phyloP scores from a whole-genome alignment of 345 rosid genomes.

The Tarenaya hassleriana region DNA sequence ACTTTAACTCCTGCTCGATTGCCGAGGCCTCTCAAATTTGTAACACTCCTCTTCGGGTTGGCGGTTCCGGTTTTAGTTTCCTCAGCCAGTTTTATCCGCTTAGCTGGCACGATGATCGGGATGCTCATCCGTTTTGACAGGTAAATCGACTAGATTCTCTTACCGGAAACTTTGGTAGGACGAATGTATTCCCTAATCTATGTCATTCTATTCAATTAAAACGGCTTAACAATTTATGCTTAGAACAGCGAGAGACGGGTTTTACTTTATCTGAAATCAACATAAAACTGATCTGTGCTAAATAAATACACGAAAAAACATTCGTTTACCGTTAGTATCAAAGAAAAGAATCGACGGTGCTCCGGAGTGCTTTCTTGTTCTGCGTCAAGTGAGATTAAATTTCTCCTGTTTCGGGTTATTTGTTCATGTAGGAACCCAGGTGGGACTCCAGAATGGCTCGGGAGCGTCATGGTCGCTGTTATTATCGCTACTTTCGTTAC shows the following conservation, averaged over 20 bases:
- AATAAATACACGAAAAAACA: too few relatives aligned
- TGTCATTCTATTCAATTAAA: too few relatives aligned
- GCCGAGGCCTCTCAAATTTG: slow-evolving; percentile 91
- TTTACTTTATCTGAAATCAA: too few relatives aligned
- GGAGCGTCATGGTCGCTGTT: slow-evolving; percentile 44
- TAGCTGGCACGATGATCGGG: slow-evolving; percentile 46
- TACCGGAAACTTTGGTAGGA: slow-evolving; percentile 11
- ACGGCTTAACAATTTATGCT: too few relatives aligned
- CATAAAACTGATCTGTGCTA: too few relatives aligned
- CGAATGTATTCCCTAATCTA: too few relatives aligned
- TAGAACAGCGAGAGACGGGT: too few relatives aligned
- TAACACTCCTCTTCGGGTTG: slow-evolving; percentile 68
- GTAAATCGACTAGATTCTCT: slow-evolving; percentile 26
- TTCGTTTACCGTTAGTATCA: not conserved
- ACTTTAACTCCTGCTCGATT: slow-evolving; percentile 73
- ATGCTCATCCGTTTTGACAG: slow-evolving; percentile 69
- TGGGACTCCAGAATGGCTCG: slow-evolving; percentile 82
- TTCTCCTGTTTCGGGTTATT: slow-evolving; percentile 10
- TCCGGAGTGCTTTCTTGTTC: slow-evolving; percentile 1
- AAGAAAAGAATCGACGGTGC: not conserved
- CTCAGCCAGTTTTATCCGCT: slow-evolving; percentile 57
- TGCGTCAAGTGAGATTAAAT: slow-evolving; percentile 6
- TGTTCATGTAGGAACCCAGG: slow-evolving; percentile 73
- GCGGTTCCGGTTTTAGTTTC: slow-evolving; percentile 65
- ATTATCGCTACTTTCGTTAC: slow-evolving; percentile 53